These are phyloP conservation scores for Cercospora citrullina DNA, from an alignment of 2,329 filamentous ascomycete species.

Conservation along the genomic window DNA sequence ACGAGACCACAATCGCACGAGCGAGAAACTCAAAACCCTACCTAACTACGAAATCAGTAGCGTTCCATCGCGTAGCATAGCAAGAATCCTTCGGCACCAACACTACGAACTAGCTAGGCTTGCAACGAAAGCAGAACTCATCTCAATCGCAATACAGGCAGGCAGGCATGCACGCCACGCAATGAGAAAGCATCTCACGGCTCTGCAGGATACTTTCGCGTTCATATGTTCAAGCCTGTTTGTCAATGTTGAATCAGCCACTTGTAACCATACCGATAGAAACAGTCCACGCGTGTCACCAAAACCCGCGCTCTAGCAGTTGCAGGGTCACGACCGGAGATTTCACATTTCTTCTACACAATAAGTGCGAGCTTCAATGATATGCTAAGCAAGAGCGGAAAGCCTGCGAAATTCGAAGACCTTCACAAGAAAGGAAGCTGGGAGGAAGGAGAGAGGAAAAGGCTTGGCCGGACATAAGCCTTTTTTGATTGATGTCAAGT, in stretches of 20 bases:
- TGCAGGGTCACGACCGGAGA: neutral
- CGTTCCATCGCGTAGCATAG: neutral
- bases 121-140: neutral
- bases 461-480: neutral
- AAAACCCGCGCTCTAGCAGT: too few relatives aligned
- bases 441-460: neutral
- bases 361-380: neutral
- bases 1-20: neutral
- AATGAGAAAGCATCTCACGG: too few relatives aligned
- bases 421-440: too few relatives aligned
- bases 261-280: too few relatives aligned
- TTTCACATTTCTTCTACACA: neutral
- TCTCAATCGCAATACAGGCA: neutral
- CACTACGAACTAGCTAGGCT: neutral
- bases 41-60: neutral
- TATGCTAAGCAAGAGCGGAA: neutral
- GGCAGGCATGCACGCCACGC: too few relatives aligned
- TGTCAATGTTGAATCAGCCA: neutral
- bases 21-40: neutral
- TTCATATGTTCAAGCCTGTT: too few relatives aligned
- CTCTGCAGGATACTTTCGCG: too few relatives aligned
- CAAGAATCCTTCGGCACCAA: neutral
- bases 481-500: neutral
- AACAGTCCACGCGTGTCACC: too few relatives aligned
- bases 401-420: too few relatives aligned